Evolutionary conservation across 1,139 yeast species (phyloP).

Genomic region (Candida sp.): DNA sequence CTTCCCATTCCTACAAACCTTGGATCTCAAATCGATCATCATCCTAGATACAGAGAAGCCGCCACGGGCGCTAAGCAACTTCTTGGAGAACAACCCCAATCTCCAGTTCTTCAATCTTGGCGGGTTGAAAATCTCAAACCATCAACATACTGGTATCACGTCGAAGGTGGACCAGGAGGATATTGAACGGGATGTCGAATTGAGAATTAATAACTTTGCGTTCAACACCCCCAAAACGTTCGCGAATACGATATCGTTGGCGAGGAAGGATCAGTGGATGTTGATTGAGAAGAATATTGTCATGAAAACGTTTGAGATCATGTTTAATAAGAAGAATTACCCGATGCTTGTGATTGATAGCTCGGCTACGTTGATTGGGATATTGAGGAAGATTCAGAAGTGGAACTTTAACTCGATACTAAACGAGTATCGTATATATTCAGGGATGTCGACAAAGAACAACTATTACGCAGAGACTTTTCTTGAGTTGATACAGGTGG

Average conservation of each 20-base stretch:
- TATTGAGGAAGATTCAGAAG: slow-evolving; percentile 79
- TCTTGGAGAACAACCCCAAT: slow-evolving; percentile 42
- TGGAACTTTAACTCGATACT: slow-evolving; percentile 89
- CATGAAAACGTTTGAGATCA: slow-evolving; percentile 57
- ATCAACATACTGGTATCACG: slow-evolving; percentile 36
- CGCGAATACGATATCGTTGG: slow-evolving; percentile 1
- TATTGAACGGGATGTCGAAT: slow-evolving; percentile 21
- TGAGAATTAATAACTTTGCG: neutral
- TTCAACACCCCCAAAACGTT: slow-evolving; percentile 2
- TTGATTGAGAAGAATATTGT: slow-evolving; percentile 63
- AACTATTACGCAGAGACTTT: slow-evolving; percentile 85
- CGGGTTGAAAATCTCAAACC: slow-evolving; percentile 46
- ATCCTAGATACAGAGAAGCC: slow-evolving; percentile 78
- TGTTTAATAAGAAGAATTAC: slow-evolving; percentile 67
- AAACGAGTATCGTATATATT: slow-evolving; percentile 81
- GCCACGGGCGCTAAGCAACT: slow-evolving; percentile 52
- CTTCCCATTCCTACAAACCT: slow-evolving; percentile 68
- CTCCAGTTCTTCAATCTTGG: slow-evolving; percentile 52
- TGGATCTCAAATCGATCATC: slow-evolving; percentile 59
- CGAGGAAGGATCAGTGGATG: slow-evolving; percentile 67
- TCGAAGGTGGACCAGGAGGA: slow-evolving; percentile 11
- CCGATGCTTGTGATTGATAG: slow-evolving; percentile 80
- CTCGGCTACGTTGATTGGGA: slow-evolving; percentile 79
- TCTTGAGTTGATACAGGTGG: slow-evolving; percentile 69
- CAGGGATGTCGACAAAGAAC: slow-evolving; percentile 62